A percentile compares a stretch with the other conserved stretches of the same genome.
Conservation (phyloP, 768 basidiomycete genomes). For the Agrocybe praecox region DNA sequence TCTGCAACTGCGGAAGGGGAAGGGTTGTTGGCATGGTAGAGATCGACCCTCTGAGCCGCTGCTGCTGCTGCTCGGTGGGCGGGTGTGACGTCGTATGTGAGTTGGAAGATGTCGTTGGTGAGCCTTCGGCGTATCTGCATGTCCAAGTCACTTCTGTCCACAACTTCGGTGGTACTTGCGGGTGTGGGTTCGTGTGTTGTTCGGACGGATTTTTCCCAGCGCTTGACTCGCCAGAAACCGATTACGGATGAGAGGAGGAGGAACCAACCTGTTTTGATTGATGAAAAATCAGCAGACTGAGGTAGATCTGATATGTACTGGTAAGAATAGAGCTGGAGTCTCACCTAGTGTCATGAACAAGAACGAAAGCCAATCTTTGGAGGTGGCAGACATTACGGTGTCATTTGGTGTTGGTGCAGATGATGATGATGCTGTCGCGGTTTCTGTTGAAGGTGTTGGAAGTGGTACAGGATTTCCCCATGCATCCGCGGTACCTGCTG, state of each 20-base stretch:
- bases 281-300: background rate
- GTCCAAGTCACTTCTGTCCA: slow-evolving; percentile 58
- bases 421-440: slow-evolving; percentile 12
- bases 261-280: slow-evolving; percentile 99
- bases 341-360: slow-evolving; percentile 86
- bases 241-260: slow-evolving; percentile 82
- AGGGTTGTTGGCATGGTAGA: slow-evolving; percentile 21
- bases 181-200: slow-evolving; percentile 35
- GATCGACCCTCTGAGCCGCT: slow-evolving; percentile 18
- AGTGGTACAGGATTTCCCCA: slow-evolving; percentile 9
- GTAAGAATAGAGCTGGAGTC: too few relatives aligned
- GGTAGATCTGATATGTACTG: background rate
- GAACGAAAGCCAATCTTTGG: slow-evolving; percentile 90
- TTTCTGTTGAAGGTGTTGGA: background rate
- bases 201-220: slow-evolving; percentile 78
- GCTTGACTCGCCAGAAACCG: slow-evolving; percentile 83
- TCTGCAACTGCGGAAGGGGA: slow-evolving; percentile 34
- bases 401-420: slow-evolving; percentile 5
- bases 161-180: slow-evolving; percentile 43
- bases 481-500: slow-evolving; percentile 2
- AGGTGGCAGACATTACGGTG: slow-evolving; percentile 38
- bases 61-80: slow-evolving; percentile 8
- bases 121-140: slow-evolving; percentile 51
- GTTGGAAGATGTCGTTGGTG: slow-evolving; percentile 48
- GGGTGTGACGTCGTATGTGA: slow-evolving; percentile 40